Evolutionary conservation across 768 basidiomycete genomes (phyloP), one percentile per base, ranked within the genome.

Genomic region (Serendipita sp.): DNA sequence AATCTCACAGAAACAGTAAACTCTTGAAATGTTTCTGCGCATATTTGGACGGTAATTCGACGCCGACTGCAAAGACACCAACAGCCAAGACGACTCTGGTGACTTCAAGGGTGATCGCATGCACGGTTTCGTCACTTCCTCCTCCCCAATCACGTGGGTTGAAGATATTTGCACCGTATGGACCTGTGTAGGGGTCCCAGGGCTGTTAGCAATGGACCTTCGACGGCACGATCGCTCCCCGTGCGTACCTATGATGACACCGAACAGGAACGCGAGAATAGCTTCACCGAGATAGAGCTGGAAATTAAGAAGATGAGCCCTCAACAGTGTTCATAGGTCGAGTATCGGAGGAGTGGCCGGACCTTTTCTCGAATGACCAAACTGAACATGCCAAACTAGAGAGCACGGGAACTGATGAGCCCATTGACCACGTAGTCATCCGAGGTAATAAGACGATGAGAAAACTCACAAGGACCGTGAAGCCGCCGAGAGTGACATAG

Each of bases 21-120:
- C 90, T 91, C 69, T 80, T 85, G 92, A 93, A 96, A 69, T 98
- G 96, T n/a, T 82, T 80, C 22, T 78, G 76, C 81, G 98, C 88
- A 74, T 98, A 99, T 3, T 89, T 89, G 75, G 93, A 92, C 24
- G 96, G 96, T 70, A 98, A 77, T 71, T 99, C 96, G 24, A 98
- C 96, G 16, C 96, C 96, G 61, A 99, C 90, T 5, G 95, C 95
- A 71, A 99, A 99, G 0, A 99, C 95, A 20, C 92, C 92, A 61
- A 98, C 88, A 16, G 95, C 96, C 33, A 99, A 82, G 48, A 98
- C 88, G 63, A 98, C 84, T 16, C 96, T 81, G 7, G 90, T 93
- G 17, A 95, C 74, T 73, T 99, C 96, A 64, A 99, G 79, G 1
- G 91, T 94, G 64, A 99, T 88, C 24, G 75, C 74, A 73, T 97